Conservation (phyloP, 202 grass and related monocot species). For the Schoenoplectus tabernaemontani region DNA sequence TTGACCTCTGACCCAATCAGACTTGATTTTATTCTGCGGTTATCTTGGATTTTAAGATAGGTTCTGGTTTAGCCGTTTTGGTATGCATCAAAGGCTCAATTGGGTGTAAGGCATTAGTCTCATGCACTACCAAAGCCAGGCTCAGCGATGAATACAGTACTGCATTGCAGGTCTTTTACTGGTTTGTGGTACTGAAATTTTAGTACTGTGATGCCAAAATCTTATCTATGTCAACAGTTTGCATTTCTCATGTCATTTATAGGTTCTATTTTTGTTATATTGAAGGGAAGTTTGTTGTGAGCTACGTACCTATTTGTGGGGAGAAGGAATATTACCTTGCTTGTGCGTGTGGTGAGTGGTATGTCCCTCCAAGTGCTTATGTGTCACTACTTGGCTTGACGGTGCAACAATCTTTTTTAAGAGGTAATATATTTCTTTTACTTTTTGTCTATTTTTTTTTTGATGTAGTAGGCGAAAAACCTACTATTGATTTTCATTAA, state of each 20-base stretch:
- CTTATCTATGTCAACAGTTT: neutral
- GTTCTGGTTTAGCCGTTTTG: neutral
- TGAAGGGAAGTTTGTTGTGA: constrained; percentile 91
- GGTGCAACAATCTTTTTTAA: constrained; percentile 71
- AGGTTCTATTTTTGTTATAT: neutral
- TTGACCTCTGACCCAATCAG: neutral
- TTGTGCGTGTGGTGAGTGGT: constrained; percentile 74
- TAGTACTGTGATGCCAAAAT: neutral
- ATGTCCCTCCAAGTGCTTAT: constrained; percentile 86
- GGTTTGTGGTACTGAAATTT: constrained; percentile 4
- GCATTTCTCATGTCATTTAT: constrained; percentile 5
- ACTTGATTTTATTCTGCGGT: neutral
- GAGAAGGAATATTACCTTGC: constrained; percentile 98
- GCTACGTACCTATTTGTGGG: constrained; percentile 84
- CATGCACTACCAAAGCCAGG: neutral
- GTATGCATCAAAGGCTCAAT: constrained; percentile 1
- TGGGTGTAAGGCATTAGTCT: neutral
- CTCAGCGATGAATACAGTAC: neutral
- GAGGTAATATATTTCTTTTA: constrained; percentile 46
- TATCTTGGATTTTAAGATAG: neutral
- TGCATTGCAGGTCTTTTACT: neutral
- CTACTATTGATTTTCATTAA: too few relatives aligned
- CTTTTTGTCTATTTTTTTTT: too few relatives aligned
- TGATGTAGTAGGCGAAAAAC: too few relatives aligned
- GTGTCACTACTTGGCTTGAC: constrained; percentile 83